phyloP scores from a whole-genome alignment of 768 basidiomycete genomes.

The Hericium rajendrae region DNA sequence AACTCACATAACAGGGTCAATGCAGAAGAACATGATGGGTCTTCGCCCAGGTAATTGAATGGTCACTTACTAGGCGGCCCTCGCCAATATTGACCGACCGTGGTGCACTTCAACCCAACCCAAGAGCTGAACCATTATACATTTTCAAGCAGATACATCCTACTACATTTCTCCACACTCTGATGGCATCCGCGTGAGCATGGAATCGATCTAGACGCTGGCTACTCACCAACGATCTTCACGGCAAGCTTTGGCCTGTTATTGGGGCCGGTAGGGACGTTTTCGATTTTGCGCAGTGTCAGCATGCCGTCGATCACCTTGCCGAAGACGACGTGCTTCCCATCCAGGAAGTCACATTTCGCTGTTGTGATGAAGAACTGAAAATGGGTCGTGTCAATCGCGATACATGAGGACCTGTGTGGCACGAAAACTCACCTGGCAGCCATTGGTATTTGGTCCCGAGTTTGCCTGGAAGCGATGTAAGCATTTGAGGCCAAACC shows the following conservation, averaged over 20 bases:
- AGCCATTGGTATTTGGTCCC: constrained; percentile 89
- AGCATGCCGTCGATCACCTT: constrained; percentile 90
- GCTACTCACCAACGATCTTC: constrained; percentile 67
- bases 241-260: constrained; percentile 84
- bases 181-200: background rate
- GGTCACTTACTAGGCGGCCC: too few relatives aligned
- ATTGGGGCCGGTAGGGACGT: constrained; percentile 85
- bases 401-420: background rate
- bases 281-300: constrained; percentile 92
- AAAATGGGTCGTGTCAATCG: background rate
- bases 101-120: too few relatives aligned
- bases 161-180: constrained; percentile 1
- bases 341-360: constrained; percentile 92
- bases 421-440: constrained; percentile 43
- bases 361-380: constrained; percentile 97
- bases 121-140: too few relatives aligned
- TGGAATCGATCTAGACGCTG: background rate
- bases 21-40: too few relatives aligned
- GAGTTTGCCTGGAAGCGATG: constrained; percentile 70
- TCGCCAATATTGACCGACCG: too few relatives aligned
- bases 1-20: too few relatives aligned
- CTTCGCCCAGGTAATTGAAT: too few relatives aligned
- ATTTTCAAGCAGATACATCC: background rate
- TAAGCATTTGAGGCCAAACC: background rate
- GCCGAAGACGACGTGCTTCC: constrained; percentile 90